phyloP scores from a whole-genome alignment of 495 filamentous ascomycete genomes.

The Diplogelasinospora grovesii region DNA sequence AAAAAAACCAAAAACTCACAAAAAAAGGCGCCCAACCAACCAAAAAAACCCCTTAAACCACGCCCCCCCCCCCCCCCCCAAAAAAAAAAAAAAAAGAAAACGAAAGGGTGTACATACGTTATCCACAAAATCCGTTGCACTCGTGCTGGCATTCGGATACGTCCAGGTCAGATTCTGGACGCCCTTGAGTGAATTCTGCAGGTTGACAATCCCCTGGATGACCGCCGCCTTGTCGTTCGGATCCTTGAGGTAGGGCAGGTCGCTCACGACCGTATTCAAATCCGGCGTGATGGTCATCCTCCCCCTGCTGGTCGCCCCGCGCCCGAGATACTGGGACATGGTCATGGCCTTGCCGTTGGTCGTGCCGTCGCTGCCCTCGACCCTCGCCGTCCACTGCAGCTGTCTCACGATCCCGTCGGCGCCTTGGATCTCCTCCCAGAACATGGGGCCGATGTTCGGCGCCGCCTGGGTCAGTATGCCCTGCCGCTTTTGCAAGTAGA shows the following conservation, averaged over 20 bases:
- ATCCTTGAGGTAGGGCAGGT: conserved; percentile 48
- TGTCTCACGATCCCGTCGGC: conserved; percentile 59
- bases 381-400: conserved; percentile 58
- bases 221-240: conserved; percentile 46
- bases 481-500: conserved; percentile 40
- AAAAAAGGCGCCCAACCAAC: too few relatives aligned
- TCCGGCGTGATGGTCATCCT: conserved; percentile 54
- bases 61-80: too few relatives aligned
- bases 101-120: conserved; percentile 8
- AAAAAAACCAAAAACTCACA: too few relatives aligned
- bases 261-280: conserved; percentile 49
- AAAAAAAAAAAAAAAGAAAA: background rate
- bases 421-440: conserved; percentile 54
- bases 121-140: conserved; percentile 49
- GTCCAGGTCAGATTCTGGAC: conserved; percentile 49
- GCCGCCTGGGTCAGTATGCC: conserved; percentile 66
- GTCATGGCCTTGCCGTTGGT: conserved; percentile 46
- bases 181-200: conserved; percentile 47
- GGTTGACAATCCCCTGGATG: conserved; percentile 51
- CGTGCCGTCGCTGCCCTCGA: conserved; percentile 46
- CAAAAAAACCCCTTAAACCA: too few relatives aligned
- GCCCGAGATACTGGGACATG: conserved; percentile 59
- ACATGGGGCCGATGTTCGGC: conserved; percentile 58
- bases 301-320: conserved; percentile 54
- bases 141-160: conserved; percentile 44